Percentiles rank a stretch among this genome's conserved stretches.
phyloP scores from a whole-genome alignment of 805 yeast species.

The Torulaspora maleeae region DNA sequence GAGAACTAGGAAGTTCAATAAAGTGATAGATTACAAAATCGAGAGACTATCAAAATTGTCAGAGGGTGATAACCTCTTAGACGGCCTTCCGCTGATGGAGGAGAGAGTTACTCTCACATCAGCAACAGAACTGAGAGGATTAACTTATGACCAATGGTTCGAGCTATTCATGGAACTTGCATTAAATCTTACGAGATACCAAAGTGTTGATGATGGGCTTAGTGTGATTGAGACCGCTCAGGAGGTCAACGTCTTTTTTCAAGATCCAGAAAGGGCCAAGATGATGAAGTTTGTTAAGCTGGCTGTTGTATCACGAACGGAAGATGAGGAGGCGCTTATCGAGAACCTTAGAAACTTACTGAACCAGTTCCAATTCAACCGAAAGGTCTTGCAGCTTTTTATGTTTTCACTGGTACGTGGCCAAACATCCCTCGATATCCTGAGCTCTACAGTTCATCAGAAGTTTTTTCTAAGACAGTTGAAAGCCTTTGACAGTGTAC shows the following conservation, averaged over 20 bases:
- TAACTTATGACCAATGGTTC: conserved; percentile 79
- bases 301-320: conserved; percentile 48
- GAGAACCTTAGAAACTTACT: conserved; percentile 59
- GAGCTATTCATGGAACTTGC: conserved; percentile 76
- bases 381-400: conserved; percentile 61
- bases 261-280: conserved; percentile 55
- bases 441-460: conserved; percentile 78
- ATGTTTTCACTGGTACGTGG: conserved; percentile 60
- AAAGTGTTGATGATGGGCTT: conserved; percentile 56
- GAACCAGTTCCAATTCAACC: conserved; percentile 70
- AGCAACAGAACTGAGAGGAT: conserved; percentile 63
- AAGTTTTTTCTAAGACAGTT: conserved; percentile 85
- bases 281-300: conserved; percentile 61
- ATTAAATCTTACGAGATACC: conserved; percentile 57
- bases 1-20: conserved; percentile 54
- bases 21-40: conserved; percentile 68
- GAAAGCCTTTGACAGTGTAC: conserved; percentile 77
- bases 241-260: conserved; percentile 72
- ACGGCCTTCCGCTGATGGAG: conserved; percentile 36
- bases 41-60: conserved; percentile 62
- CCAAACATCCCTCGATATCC: conserved; percentile 49
- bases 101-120: conserved; percentile 46
- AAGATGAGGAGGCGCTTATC: conserved; percentile 52
- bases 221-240: conserved; percentile 69
- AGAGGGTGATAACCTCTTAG: conserved; percentile 46